Conservation (phyloP, 176 grass and related monocot genomes). For the Avena eriantha region DNA sequence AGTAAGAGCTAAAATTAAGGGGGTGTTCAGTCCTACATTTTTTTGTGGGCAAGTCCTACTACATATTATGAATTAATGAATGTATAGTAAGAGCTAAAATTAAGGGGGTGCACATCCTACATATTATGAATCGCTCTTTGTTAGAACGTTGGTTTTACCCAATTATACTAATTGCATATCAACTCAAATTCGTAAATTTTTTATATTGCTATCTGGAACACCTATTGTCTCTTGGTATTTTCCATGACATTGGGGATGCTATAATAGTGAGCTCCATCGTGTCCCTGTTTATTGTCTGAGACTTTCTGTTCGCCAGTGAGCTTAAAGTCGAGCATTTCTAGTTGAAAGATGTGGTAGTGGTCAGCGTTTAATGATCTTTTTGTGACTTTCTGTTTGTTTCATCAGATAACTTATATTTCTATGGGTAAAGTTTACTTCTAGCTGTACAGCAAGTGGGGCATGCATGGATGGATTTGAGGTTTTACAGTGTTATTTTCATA, state of each 20-base stretch:
- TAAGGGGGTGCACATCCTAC: neutral
- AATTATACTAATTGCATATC: neutral
- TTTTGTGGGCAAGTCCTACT: neutral
- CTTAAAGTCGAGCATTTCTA: constrained; percentile 1
- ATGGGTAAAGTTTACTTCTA: neutral
- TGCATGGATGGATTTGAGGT: neutral
- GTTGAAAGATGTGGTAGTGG: neutral
- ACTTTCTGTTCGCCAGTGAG: neutral
- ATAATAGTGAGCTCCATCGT: neutral
- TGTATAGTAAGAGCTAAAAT: too few species aligned
- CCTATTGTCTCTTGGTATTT: neutral
- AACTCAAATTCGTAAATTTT: neutral
- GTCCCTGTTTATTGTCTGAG: neutral
- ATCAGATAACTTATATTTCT: neutral
- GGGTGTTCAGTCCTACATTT: too few species aligned
- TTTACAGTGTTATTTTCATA: constrained; percentile 12
- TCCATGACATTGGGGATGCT: neutral
- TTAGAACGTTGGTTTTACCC: constrained; percentile 11
- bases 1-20: too few species aligned
- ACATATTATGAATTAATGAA: neutral
- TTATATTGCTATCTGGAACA: constrained; percentile 6
- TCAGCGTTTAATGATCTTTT: neutral
- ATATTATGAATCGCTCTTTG: neutral
- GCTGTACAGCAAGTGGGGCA: neutral
- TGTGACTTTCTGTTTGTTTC: neutral